phyloP scores from a whole-genome alignment of 108 stramenopile species.

The Cyclostephanos tholiformis region DNA sequence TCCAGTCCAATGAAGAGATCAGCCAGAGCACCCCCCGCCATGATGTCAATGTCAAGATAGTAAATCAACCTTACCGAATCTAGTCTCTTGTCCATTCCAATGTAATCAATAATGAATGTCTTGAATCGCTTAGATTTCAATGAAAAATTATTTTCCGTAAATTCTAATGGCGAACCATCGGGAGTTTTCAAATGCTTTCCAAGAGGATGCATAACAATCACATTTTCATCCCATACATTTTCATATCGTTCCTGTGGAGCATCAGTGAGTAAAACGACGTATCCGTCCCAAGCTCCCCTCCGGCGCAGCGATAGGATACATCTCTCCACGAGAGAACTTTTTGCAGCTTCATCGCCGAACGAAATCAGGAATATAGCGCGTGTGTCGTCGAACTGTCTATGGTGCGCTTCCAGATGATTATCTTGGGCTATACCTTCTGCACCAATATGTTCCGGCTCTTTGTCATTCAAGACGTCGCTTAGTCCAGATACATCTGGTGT shows the following conservation, averaged over 20 bases:
- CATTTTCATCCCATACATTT: conserved; percentile 40
- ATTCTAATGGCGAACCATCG: conserved; percentile 30
- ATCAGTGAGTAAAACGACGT: conserved; percentile 53
- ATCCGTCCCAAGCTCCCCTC: conserved; percentile 42
- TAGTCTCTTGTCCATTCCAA: conserved; percentile 37
- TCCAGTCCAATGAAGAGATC: conserved; percentile 29
- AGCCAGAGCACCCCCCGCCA: conserved; percentile 42
- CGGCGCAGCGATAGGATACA: conserved; percentile 55
- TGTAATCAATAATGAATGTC: conserved; percentile 56
- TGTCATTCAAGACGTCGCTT: background rate
- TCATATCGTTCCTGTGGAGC: conserved; percentile 44
- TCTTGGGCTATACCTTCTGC: background rate
- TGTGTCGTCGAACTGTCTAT: conserved; percentile 9
- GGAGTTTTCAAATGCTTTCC: conserved; percentile 39
- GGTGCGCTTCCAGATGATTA: background rate
- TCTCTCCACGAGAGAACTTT: conserved; percentile 53
- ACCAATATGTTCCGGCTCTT: background rate
- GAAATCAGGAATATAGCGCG: conserved; percentile 53
- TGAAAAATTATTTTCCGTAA: conserved; percentile 34
- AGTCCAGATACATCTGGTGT: background rate
- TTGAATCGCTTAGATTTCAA: conserved; percentile 55
- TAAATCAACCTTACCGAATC: conserved; percentile 43
- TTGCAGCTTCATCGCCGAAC: conserved; percentile 50
- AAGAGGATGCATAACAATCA: conserved; percentile 55
- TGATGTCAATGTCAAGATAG: conserved; percentile 59